phyloP scores from a whole-genome alignment of 2,329 filamentous ascomycete species.

The Aspergillus cejpii region DNA sequence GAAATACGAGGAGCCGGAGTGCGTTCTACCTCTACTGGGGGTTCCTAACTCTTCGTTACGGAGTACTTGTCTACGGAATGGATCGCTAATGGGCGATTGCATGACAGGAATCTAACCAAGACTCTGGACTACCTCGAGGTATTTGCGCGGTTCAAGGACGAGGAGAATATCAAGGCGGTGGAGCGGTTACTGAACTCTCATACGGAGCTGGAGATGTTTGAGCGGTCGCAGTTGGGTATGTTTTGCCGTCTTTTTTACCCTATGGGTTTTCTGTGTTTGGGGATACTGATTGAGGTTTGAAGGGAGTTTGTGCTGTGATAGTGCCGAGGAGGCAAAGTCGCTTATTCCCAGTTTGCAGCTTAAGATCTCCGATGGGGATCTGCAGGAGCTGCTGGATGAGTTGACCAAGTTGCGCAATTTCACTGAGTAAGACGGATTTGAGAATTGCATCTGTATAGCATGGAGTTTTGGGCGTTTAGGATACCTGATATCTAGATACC shows the following conservation, averaged over 20 bases:
- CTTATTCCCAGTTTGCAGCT: slow-evolving; percentile 81
- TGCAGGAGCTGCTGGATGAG: slow-evolving; percentile 84
- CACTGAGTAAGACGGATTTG: slow-evolving; percentile 29
- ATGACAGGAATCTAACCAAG: slow-evolving; percentile 66
- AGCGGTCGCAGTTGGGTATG: slow-evolving; percentile 83
- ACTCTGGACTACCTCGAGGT: slow-evolving; percentile 89
- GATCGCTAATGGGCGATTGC: too few relatives aligned
- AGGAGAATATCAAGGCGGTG: slow-evolving; percentile 90
- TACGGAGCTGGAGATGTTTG: slow-evolving; percentile 75
- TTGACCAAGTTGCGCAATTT: slow-evolving; percentile 67
- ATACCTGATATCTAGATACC: too few relatives aligned
- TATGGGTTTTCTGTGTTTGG: background rate
- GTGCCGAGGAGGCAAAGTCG: slow-evolving; percentile 90
- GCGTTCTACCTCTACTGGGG: slow-evolving; percentile 37
- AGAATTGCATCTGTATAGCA: slow-evolving; percentile 14
- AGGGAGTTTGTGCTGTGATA: slow-evolving; percentile 90
- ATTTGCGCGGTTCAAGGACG: slow-evolving; percentile 92
- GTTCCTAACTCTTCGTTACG: too few relatives aligned
- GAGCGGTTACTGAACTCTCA: slow-evolving; percentile 76
- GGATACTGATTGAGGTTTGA: background rate
- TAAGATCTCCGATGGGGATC: slow-evolving; percentile 84
- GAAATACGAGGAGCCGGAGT: slow-evolving; percentile 79
- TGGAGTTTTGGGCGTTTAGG: slow-evolving; percentile 25
- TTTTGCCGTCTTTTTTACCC: too few relatives aligned
- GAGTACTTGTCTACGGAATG: too few relatives aligned